phyloP scores from a whole-genome alignment of 495 filamentous ascomycete genomes.

The Aspergillus baeticus region DNA sequence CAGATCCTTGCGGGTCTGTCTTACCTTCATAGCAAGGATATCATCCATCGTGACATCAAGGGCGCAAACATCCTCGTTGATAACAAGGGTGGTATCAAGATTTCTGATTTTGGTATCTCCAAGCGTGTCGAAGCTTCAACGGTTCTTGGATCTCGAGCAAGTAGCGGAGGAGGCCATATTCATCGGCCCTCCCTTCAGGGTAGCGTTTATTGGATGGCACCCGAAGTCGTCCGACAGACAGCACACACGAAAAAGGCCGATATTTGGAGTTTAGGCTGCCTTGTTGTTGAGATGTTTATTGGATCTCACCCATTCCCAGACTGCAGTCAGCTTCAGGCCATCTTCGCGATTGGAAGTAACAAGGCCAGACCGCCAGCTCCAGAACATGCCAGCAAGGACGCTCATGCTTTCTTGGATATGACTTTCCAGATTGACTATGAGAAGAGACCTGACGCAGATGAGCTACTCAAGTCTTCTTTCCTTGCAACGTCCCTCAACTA shows the following conservation, averaged over 20 bases:
- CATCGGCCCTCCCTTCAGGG: constrained; percentile 92
- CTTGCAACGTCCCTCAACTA: constrained; percentile 60
- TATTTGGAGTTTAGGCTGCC: constrained; percentile 95
- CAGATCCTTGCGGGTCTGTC: constrained; percentile 95
- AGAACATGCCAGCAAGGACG: constrained; percentile 79
- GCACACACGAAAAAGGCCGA: constrained; percentile 99
- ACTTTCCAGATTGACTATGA: constrained; percentile 97
- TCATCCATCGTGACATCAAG: constrained; percentile 99
- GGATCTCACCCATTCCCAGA: constrained; percentile 95
- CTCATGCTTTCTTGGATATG: constrained; percentile 77
- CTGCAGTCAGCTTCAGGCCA: constrained; percentile 94
- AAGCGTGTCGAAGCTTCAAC: constrained; percentile 89
- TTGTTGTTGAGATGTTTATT: constrained; percentile 99
- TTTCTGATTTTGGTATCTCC: constrained; percentile 98
- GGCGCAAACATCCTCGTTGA: constrained; percentile 98
- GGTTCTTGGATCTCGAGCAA: constrained; percentile 55
- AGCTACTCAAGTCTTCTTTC: constrained; percentile 79
- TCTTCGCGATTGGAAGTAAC: constrained; percentile 93
- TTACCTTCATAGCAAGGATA: constrained; percentile 91
- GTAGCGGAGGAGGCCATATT: constrained; percentile 56
- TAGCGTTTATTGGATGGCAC: constrained; percentile 99
- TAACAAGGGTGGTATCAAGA: constrained; percentile 98
- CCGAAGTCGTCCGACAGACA: constrained; percentile 96
- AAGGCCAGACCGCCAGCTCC: constrained; percentile 89
- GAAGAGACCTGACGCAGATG: constrained; percentile 85